phyloP scores from a whole-genome alignment of 352 stramenopile genomes.

The Phytophthora chlamydospora region DNA sequence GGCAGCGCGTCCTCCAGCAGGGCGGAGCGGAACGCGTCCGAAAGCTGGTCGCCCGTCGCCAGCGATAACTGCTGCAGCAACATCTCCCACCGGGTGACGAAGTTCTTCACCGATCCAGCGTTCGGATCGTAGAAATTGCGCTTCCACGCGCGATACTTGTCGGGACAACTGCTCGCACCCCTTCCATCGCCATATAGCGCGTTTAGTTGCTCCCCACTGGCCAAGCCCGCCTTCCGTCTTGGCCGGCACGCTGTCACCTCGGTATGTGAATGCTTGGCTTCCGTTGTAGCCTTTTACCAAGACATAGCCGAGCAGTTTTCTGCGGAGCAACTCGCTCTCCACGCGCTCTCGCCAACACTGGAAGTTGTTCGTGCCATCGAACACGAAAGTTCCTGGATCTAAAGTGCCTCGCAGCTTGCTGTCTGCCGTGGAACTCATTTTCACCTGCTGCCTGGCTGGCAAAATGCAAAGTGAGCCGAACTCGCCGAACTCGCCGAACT shows the following conservation, averaged over 20 bases:
- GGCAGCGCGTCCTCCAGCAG: slow-evolving; percentile 26
- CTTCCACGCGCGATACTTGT: slow-evolving; percentile 29
- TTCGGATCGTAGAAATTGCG: slow-evolving; percentile 29
- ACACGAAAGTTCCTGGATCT: not conserved
- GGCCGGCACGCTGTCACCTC: not conserved
- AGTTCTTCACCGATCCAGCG: slow-evolving; percentile 19
- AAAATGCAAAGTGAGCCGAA: no score
- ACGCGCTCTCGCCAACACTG: slow-evolving; percentile 3
- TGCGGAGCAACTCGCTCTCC: slow-evolving; percentile 7
- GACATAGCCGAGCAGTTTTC: slow-evolving; percentile 5
- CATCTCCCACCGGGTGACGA: slow-evolving; percentile 25
- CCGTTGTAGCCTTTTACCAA: slow-evolving; percentile 18
- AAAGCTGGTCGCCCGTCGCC: slow-evolving; percentile 20
- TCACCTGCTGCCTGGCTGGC: no score
- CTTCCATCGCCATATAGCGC: slow-evolving; percentile 18
- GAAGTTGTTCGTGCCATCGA: slow-evolving; percentile 14
- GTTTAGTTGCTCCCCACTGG: slow-evolving; percentile 13
- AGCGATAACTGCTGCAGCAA: slow-evolving; percentile 25
- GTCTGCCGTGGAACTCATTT: no score
- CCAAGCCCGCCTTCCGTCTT: slow-evolving; percentile 3
- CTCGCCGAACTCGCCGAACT: no score
- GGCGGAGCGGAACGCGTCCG: slow-evolving; percentile 25
- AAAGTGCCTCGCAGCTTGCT: no score
- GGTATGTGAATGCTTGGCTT: slow-evolving; percentile 14
- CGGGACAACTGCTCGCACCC: slow-evolving; percentile 10